Evolutionary conservation across 2,329 filamentous ascomycete species (phyloP), one percentile per base, ranked within the genome.

Genomic region (Monosporascus sp.): DNA sequence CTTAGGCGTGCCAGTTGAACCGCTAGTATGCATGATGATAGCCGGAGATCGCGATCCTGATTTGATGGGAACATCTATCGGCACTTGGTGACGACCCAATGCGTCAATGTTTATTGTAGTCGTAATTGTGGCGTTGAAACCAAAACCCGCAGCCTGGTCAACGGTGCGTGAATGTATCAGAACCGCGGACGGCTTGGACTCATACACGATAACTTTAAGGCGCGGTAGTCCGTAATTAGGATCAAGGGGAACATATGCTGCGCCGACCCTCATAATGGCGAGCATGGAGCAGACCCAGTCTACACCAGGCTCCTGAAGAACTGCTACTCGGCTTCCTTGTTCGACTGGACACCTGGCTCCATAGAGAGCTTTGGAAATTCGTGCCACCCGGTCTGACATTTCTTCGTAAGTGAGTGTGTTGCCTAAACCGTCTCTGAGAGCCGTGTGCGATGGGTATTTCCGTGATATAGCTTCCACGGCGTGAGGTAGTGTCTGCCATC

Each of bases 161-260:
- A 6, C 37, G 14, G 50, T 57, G n/a, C 14, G 6, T 2, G 18
- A 17, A 41, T 61, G 50, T 1, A 54, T 49, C 2, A 76, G 50
- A 8, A 75, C 56, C 2, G 60, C 58, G 2, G 31, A 35, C 1
- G 72, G 68, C 24, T 65, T 22, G 46, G 63, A 66, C 25, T 65
- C 59, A 11, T 60, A 39, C 2, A 62, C 60, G 17, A 73, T 64
- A 7, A 53, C 46, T 14, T 7, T 71, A 64, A 3, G 57, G 7
- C 1, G 55, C 9, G 1, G 64, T 52, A 18, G 54, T 62, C 1
- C 58, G 48, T 0, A 63, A 24, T 24, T 24, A 24, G 22, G 44
- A 50, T 77, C 74, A 0, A 77, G 54, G 1, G 67, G 67, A 1
- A 71, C 49, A 49, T 67, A 67, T 5, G 20, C 35, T 1, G 51